Evolutionary conservation across 208 protist species (phyloP).

Genomic region (Strigomonas culicis): DNA sequence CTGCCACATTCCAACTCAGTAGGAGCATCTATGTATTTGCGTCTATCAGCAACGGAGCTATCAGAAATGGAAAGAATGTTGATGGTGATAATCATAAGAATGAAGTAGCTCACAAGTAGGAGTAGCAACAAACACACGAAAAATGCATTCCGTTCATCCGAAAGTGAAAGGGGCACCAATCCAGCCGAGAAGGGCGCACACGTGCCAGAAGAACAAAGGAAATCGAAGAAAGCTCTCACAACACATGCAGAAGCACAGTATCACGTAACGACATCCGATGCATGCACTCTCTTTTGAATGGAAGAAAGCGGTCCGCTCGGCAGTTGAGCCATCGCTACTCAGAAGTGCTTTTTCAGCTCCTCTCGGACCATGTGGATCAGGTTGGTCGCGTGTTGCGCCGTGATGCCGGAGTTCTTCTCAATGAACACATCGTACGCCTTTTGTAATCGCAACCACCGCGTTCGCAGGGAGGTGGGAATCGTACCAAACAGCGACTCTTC

Average conservation of each 20-base stretch:
- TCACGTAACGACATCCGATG: too few species aligned
- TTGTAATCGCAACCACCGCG: slow-evolving; percentile 35
- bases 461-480: slow-evolving; percentile 24
- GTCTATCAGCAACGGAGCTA: not conserved
- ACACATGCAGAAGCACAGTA: too few species aligned
- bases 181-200: too few species aligned
- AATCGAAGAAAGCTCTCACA: too few species aligned
- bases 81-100: slow-evolving; percentile 2
- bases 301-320: too few species aligned
- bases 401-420: slow-evolving; percentile 27
- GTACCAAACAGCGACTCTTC: slow-evolving; percentile 20
- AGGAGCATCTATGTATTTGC: slow-evolving; percentile 49
- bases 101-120: not conserved
- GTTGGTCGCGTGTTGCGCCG: slow-evolving; percentile 18
- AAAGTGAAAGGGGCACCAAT: too few species aligned
- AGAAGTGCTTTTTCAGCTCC: slow-evolving; percentile 34
- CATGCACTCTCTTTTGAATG: too few species aligned
- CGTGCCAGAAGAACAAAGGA: too few species aligned
- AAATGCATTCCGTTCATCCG: too few species aligned
- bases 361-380: slow-evolving; percentile 55
- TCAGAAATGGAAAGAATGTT: slow-evolving; percentile 1
- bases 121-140: too few species aligned
- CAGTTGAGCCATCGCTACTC: too few species aligned
- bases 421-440: slow-evolving; percentile 44
- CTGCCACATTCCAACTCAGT: slow-evolving; percentile 88